These are phyloP conservation scores for Polytolypa hystricis DNA, from an alignment of 2,329 filamentous ascomycete species.

Conservation along the genomic window DNA sequence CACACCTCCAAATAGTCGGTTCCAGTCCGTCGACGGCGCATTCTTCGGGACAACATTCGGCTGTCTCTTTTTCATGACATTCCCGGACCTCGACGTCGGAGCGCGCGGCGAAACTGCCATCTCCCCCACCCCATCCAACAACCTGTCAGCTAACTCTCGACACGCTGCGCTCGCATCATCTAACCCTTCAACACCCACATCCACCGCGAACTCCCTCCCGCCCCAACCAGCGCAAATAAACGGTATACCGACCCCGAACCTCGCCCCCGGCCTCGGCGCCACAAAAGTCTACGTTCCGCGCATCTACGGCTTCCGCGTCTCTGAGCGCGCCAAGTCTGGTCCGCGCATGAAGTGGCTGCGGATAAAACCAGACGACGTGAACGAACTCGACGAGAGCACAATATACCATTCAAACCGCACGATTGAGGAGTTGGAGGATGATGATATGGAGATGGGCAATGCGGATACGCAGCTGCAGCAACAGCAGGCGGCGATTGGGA, in stretches of 20 bases:
- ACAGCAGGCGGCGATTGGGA: conserved; percentile 30
- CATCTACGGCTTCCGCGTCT: conserved; percentile 94
- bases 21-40: conserved; percentile 92
- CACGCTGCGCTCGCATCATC: conserved; percentile 16
- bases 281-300: conserved; percentile 84
- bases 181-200: conserved; percentile 13
- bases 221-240: conserved; percentile 55
- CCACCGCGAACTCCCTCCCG: conserved; percentile 26
- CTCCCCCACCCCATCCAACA: conserved; percentile 17
- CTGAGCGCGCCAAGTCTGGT: conserved; percentile 76
- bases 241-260: conserved; percentile 74
- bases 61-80: conserved; percentile 95
- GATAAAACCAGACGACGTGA: conserved; percentile 67
- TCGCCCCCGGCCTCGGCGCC: conserved; percentile 73
- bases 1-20: conserved; percentile 90
- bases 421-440: conserved; percentile 24
- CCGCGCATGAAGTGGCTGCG: conserved; percentile 96
- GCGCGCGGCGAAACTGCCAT: conserved; percentile 49
- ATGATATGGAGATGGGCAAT: conserved; percentile 29
- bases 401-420: conserved; percentile 26
- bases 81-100: conserved; percentile 82
- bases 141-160: conserved; percentile 17
- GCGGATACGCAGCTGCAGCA: conserved; percentile 14
- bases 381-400: conserved; percentile 64
- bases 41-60: conserved; percentile 98